Percentiles rank a stretch among this genome's conserved stretches.
Conservation (phyloP, 169 alveolate genomes). For the Perkinsus marinus region DNA sequence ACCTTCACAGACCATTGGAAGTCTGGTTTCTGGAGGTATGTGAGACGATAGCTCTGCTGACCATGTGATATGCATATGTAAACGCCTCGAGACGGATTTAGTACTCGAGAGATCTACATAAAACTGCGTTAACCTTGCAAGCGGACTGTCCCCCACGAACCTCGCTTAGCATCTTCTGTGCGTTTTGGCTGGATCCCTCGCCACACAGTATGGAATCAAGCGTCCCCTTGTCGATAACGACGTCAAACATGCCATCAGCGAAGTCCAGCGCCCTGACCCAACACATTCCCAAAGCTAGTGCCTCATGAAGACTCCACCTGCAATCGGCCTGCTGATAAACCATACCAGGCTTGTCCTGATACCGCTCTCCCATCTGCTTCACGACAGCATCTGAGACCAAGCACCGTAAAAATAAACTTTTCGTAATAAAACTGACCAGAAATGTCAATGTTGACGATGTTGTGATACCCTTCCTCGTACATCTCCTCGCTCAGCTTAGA, state of each 20-base stretch:
- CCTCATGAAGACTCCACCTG: too few relatives aligned
- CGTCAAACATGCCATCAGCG: conserved; percentile 57
- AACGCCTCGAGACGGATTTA: conserved; percentile 54
- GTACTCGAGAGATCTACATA: not conserved
- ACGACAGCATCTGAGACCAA: not conserved
- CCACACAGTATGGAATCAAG: conserved; percentile 75
- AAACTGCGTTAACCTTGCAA: not conserved
- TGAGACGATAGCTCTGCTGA: conserved; percentile 63
- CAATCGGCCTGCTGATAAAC: not conserved
- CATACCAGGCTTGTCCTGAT: conserved; percentile 34
- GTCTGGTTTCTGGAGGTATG: conserved; percentile 50
- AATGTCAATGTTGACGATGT: conserved; percentile 57
- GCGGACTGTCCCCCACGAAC: conserved; percentile 27
- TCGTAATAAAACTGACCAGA: too few relatives aligned
- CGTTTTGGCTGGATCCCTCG: conserved; percentile 66
- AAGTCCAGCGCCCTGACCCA: conserved; percentile 55
- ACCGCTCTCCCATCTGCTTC: conserved; percentile 27
- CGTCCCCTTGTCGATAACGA: conserved; percentile 70
- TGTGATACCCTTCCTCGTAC: conserved; percentile 71
- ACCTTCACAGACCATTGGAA: conserved; percentile 17
- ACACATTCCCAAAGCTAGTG: too few relatives aligned
- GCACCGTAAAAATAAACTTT: too few relatives aligned
- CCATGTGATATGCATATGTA: conserved; percentile 74
- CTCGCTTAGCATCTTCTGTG: conserved; percentile 63
- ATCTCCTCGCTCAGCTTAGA: conserved; percentile 76